These are phyloP conservation scores for Tremella fuciformis DNA, from an alignment of 768 basidiomycete genomes.

Conservation along the genomic window DNA sequence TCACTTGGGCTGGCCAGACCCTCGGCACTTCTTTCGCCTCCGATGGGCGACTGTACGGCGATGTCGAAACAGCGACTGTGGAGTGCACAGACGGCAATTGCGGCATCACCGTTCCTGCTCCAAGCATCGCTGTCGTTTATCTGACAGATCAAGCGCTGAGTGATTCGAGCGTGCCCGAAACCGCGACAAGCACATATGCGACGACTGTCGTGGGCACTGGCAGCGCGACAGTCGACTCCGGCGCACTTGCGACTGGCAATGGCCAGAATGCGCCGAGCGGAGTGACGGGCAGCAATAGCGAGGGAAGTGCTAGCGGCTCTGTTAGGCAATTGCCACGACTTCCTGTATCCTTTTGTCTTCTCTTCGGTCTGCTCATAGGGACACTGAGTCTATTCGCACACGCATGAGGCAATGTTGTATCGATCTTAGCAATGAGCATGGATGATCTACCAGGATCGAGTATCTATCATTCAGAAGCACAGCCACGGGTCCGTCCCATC, in stretches of 20 bases:
- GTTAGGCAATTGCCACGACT: background rate
- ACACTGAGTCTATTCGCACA: no score
- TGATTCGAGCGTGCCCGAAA: slow-evolving; percentile 19
- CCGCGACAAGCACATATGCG: slow-evolving; percentile 58
- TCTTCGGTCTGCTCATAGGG: no score
- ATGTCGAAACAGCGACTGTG: slow-evolving; percentile 60
- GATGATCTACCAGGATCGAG: no score
- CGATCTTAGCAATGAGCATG: no score
- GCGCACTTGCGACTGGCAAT: slow-evolving; percentile 65
- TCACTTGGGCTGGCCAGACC: slow-evolving; percentile 77
- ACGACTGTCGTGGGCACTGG: slow-evolving; percentile 58
- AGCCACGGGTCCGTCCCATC: no score
- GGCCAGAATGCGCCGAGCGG: slow-evolving; percentile 55
- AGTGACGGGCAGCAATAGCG: slow-evolving; percentile 28
- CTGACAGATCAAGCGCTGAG: slow-evolving; percentile 56
- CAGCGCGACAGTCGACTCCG: slow-evolving; percentile 60
- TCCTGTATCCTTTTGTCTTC: background rate
- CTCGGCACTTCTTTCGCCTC: slow-evolving; percentile 58
- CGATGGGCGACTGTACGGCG: slow-evolving; percentile 66
- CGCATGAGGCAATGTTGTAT: no score
- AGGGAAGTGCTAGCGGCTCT: slow-evolving; percentile 21
- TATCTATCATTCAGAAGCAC: no score
- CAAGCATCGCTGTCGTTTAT: slow-evolving; percentile 74
- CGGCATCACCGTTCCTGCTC: slow-evolving; percentile 64
- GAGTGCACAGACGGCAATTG: slow-evolving; percentile 62